These are phyloP conservation scores for Echeveria elegans DNA, from an alignment of 164 flowering plant species.

Conservation along the genomic window DNA sequence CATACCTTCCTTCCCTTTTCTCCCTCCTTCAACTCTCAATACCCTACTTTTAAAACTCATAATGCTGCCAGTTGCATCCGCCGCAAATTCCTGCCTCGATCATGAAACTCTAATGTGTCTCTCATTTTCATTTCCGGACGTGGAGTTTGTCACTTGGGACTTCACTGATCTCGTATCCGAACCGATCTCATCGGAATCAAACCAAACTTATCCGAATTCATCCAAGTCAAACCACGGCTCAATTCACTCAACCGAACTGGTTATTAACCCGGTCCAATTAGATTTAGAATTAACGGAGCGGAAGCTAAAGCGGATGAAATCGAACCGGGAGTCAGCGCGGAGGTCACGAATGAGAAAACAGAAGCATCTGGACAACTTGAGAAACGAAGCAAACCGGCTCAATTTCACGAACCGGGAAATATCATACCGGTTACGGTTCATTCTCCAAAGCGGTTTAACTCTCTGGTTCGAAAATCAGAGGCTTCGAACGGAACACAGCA, in stretches of 20 bases:
- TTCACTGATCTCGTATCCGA: constrained; percentile 14
- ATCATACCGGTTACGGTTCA: constrained; percentile 35
- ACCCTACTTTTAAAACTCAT: constrained; percentile 11
- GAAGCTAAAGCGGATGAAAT: constrained; percentile 57
- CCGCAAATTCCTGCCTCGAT: constrained; percentile 11
- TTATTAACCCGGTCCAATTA: background rate
- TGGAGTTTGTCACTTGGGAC: constrained; percentile 47
- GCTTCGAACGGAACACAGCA: constrained; percentile 35
- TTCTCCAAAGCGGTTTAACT: constrained; percentile 21
- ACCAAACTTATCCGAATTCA: constrained; percentile 5
- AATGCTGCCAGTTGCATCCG: constrained; percentile 32
- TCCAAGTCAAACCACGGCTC: constrained; percentile 24
- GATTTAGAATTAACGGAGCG: constrained; percentile 37
- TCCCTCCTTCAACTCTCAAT: constrained; percentile 22
- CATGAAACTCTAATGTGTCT: constrained; percentile 16
- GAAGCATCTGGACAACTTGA: constrained; percentile 58
- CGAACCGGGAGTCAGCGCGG: constrained; percentile 88
- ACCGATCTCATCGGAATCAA: constrained; percentile 14
- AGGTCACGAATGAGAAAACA: constrained; percentile 80
- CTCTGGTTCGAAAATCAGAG: constrained; percentile 39
- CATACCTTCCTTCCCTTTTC: constrained; percentile 72
- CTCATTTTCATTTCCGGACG: constrained; percentile 23
- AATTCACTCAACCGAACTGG: constrained; percentile 15
- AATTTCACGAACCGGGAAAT: constrained; percentile 42
- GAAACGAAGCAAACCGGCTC: constrained; percentile 54